Conservation (phyloP, 768 basidiomycete species). For the Lactifluus subvellereus region DNA sequence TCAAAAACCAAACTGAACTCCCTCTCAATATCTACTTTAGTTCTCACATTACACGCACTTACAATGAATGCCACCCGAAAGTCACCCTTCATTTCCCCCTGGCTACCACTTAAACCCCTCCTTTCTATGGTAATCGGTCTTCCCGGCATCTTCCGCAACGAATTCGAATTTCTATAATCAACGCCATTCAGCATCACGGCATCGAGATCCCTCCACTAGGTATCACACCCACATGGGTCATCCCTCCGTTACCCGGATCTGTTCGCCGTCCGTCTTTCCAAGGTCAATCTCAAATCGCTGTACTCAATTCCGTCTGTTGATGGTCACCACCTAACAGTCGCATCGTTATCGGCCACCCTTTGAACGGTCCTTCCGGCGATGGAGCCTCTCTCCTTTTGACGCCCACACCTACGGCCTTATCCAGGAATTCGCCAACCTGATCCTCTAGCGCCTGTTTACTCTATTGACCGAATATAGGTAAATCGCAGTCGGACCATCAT, state of each 20-base stretch:
- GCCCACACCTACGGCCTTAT: not conserved
- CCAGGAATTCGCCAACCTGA: not conserved
- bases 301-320: conserved; percentile 17
- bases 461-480: conserved; percentile 4
- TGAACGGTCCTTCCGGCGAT: not conserved
- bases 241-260: conserved; percentile 14
- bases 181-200: conserved; percentile 17
- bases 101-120: conserved; percentile 8
- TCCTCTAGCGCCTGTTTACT: conserved; percentile 5
- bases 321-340: conserved; percentile 9
- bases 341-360: not conserved
- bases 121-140: conserved; percentile 10
- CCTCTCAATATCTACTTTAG: not conserved
- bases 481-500: conserved; percentile 2
- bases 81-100: conserved; percentile 2
- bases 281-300: not conserved
- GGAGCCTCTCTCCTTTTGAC: not conserved
- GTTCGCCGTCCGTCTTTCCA: conserved; percentile 13
- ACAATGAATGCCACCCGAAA: not conserved
- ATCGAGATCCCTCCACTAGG: conserved; percentile 2
- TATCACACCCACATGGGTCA: conserved; percentile 23
- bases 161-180: conserved; percentile 11
- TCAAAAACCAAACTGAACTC: conserved; percentile 6
- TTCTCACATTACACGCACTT: not conserved
- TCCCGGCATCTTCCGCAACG: conserved; percentile 18